Base-by-base conservation (phyloP, 768 basidiomycete genomes). In the Phylloporus sp. region DNA sequence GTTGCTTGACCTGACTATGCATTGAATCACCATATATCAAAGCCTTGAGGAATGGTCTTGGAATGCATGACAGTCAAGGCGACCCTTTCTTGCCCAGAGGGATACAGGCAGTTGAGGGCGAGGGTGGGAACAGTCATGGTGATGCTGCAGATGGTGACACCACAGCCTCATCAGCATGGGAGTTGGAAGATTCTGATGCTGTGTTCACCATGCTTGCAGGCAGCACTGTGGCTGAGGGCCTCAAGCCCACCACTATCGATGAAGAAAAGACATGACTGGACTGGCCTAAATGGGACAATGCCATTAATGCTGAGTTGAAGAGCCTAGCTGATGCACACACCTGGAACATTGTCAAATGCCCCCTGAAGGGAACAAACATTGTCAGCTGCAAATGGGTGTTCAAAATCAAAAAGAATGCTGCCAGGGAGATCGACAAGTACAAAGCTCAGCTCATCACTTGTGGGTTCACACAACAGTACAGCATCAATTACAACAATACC, bases 341-440 rank as follows among this genome's bases (percentile, higher is more conserved):
- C 2, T 75, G 67, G 66, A 44, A 53, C 3, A n/a, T 67, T 1
- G 62, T 63, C 2, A 33, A 53, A 1, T 22, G 54, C 14, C 71
- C 72, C 0, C n/a, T n/a, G n/a, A 29, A 44, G 1, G 61, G 55
- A 2, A 38, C 42, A 6, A 71, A 69, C 14, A 33, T 69, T 14
- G 56, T 77, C 9, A 56, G 63, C 1, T 59, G 55, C 15, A 62
- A 66, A 17, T 77, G 72, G 71, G 72, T 77, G 5, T 77, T 68
- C 51, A 52, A 52, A 14, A 49, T 63, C 27, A 79, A 80, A 53
- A 43, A 57, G 26, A 69, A 74, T 45, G 50, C 60, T 76, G 53
- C 13, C 1, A 21, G 35, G 6, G 6, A 36, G 21, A 36, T 36
- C 8, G 9, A 36, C 13, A 36, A 36, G 15, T 36, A 34, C 10